Evolutionary conservation across 805 yeast genomes (phyloP).

Genomic region (Spathaspora passalidarum): DNA sequence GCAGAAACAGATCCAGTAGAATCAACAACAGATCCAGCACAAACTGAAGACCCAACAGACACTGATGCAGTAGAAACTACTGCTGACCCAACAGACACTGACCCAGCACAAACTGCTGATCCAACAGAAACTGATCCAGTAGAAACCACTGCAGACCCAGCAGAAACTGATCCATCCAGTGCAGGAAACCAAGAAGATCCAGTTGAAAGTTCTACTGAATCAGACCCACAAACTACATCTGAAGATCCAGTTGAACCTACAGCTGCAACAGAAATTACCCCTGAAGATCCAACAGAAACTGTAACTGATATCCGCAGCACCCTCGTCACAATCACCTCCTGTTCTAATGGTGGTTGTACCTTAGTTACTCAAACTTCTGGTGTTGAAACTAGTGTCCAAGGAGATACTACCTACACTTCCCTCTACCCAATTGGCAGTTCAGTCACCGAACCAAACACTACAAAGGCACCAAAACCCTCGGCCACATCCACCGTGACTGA

Average conservation of each 20-base stretch:
- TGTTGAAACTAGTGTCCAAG: not conserved
- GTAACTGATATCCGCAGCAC: slow-evolving; percentile 17
- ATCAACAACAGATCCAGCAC: not conserved
- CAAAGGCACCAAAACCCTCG: slow-evolving; percentile 13
- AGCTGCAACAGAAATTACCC: slow-evolving; percentile 24
- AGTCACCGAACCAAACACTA: not conserved
- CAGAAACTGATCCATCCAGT: not conserved
- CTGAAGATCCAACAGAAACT: slow-evolving; percentile 14
- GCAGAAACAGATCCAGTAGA: not conserved
- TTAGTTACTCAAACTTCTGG: not conserved
- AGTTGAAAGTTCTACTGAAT: not conserved
- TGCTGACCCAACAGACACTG: not conserved
- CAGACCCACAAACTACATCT: slow-evolving; percentile 3
- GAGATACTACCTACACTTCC: not conserved
- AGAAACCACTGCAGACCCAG: not conserved
- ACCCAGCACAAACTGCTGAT: not conserved
- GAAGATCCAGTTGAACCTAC: slow-evolving; percentile 12
- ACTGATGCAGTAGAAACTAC: not conserved
- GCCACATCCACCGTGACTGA: too few species aligned
- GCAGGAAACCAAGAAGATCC: not conserved
- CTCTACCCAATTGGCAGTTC: not conserved
- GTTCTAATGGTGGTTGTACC: slow-evolving; percentile 19
- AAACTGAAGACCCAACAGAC: not conserved
- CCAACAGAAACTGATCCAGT: not conserved
- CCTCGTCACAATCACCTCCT: slow-evolving; percentile 36